phyloP scores from a whole-genome alignment of 176 grass and related monocot species.

The Musa troglodytarum region DNA sequence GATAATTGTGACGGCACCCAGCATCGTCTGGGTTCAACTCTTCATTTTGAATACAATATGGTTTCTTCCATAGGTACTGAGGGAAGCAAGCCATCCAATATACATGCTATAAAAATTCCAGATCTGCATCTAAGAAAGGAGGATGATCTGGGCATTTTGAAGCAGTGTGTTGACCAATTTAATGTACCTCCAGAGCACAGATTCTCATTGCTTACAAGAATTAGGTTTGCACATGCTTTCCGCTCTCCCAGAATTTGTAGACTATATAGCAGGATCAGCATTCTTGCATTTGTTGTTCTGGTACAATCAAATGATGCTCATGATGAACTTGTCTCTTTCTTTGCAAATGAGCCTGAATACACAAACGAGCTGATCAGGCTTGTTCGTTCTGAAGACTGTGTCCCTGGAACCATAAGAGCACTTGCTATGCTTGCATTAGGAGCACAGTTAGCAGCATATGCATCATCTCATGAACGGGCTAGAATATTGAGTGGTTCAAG shows the following conservation, averaged over 20 bases:
- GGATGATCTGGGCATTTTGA: conserved; percentile 83
- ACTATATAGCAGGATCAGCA: conserved; percentile 85
- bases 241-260: conserved; percentile 53
- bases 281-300: conserved; percentile 88
- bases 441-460: conserved; percentile 90
- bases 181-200: conserved; percentile 78
- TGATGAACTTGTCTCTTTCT: conserved; percentile 86
- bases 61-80: conserved; percentile 23
- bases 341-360: conserved; percentile 98
- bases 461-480: conserved; percentile 95
- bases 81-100: conserved; percentile 46
- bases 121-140: conserved; percentile 84
- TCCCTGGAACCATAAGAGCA: conserved; percentile 77
- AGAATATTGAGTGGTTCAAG: conserved; percentile 84
- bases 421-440: conserved; percentile 89
- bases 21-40: conserved; percentile 78
- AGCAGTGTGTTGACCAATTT: conserved; percentile 62
- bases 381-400: conserved; percentile 80
- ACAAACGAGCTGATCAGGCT: conserved; percentile 91
- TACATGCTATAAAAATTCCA: conserved; percentile 81
- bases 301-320: conserved; percentile 94
- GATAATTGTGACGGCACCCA: conserved; percentile 61
- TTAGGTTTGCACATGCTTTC: conserved; percentile 87
- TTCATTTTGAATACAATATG: conserved; percentile 91
- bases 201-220: conserved; percentile 90